phyloP scores from a whole-genome alignment of 495 filamentous ascomycete genomes.

The Neurospora pannonica region DNA sequence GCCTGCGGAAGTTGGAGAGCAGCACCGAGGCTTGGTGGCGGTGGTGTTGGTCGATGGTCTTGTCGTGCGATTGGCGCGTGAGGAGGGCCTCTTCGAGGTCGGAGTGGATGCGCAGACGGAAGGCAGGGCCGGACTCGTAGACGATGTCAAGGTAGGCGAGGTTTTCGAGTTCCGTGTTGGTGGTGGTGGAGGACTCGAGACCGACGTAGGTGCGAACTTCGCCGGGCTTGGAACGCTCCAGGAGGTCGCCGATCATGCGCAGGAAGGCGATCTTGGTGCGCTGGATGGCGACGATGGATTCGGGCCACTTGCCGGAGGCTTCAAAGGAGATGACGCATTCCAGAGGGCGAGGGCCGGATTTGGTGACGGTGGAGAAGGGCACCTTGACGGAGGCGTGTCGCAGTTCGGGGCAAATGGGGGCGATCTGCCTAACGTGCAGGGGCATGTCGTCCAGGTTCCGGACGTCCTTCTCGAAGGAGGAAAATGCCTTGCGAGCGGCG shows the following conservation, averaged over 20 bases:
- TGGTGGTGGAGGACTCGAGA: constrained; percentile 61
- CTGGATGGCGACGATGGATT: constrained; percentile 81
- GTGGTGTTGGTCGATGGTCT: constrained; percentile 45
- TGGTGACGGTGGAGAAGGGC: constrained; percentile 33
- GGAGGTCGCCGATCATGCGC: constrained; percentile 63
- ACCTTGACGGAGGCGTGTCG: constrained; percentile 58
- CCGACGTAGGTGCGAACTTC: constrained; percentile 56
- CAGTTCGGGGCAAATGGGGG: constrained; percentile 58
- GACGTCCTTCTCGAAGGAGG: constrained; percentile 61
- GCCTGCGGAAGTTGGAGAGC: constrained; percentile 59
- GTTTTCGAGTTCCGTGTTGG: constrained; percentile 56
- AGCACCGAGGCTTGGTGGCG: constrained; percentile 59
- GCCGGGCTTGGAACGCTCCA: constrained; percentile 44
- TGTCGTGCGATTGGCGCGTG: constrained; percentile 67
- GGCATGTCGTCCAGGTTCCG: constrained; percentile 70
- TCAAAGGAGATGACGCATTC: constrained; percentile 84
- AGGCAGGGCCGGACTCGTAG: constrained; percentile 57
- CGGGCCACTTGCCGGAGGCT: constrained; percentile 87
- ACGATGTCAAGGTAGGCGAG: constrained; percentile 73
- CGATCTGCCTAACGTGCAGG: constrained; percentile 67
- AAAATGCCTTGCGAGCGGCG: constrained; percentile 47
- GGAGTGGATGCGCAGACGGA: constrained; percentile 62
- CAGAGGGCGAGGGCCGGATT: constrained; percentile 28
- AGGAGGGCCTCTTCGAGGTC: constrained; percentile 79
- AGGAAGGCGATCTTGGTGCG: constrained; percentile 89